Percentiles rank a stretch among this genome's conserved stretches.
Evolutionary conservation across 2,329 filamentous ascomycete genomes (phyloP).

Genomic region (Keithomyces neogunnii): DNA sequence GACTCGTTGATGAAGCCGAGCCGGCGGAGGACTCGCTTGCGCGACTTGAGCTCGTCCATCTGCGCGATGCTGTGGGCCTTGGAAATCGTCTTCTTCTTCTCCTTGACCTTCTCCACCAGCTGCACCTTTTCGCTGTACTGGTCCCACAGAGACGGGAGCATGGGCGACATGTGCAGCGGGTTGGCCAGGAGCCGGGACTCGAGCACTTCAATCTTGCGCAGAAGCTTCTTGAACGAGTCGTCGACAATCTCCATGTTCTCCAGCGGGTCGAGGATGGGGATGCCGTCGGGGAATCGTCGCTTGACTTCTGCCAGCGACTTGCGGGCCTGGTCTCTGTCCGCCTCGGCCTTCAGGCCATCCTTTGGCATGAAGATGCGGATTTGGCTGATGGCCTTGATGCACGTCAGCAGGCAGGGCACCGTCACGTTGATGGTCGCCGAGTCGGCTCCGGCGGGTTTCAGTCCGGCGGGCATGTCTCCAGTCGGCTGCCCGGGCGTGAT

Average conservation of each 20-base stretch:
- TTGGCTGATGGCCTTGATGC: slow-evolving; percentile 76
- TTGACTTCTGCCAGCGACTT: slow-evolving; percentile 71
- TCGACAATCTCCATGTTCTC: slow-evolving; percentile 95
- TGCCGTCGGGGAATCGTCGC: slow-evolving; percentile 82
- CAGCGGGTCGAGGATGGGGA: slow-evolving; percentile 83
- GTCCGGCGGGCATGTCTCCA: slow-evolving; percentile 50
- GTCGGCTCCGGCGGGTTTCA: slow-evolving; percentile 30
- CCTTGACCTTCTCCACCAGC: slow-evolving; percentile 71
- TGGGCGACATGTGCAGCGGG: slow-evolving; percentile 82
- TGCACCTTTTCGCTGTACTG: slow-evolving; percentile 78
- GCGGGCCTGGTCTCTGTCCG: slow-evolving; percentile 59
- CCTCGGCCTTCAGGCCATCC: slow-evolving; percentile 54
- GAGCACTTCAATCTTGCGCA: slow-evolving; percentile 93
- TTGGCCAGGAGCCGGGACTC: slow-evolving; percentile 85
- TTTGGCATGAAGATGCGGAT: slow-evolving; percentile 76
- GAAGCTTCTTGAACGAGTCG: slow-evolving; percentile 84
- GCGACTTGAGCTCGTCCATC: slow-evolving; percentile 89
- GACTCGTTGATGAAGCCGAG: slow-evolving; percentile 92
- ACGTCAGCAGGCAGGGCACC: slow-evolving; percentile 78
- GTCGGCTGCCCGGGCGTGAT: slow-evolving; percentile 28
- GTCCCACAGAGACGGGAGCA: slow-evolving; percentile 75
- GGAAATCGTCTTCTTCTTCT: slow-evolving; percentile 76
- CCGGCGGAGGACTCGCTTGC: slow-evolving; percentile 88
- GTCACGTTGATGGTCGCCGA: slow-evolving; percentile 21
- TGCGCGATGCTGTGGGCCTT: slow-evolving; percentile 84